Conservation (phyloP, 1,284 basidiomycete genomes). For the Fomes fomentarius region DNA sequence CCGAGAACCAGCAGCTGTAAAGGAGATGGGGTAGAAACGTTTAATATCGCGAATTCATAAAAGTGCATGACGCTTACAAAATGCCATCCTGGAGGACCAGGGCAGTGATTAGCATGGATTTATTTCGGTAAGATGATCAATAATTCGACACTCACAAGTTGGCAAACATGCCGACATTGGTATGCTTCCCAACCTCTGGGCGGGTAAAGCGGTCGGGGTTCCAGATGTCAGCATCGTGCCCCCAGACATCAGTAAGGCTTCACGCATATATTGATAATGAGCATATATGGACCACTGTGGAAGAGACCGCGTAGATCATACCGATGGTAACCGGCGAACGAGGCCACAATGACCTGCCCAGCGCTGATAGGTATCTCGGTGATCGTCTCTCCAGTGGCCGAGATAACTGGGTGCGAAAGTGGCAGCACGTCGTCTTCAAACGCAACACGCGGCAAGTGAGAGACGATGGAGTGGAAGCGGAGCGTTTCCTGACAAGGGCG, state of each 20-base stretch:
- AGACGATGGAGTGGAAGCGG: conserved; percentile 40
- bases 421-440: conserved; percentile 43
- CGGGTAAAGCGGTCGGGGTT: conserved; percentile 53
- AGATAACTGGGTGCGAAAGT: conserved; percentile 39
- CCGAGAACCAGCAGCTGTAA: conserved; percentile 30
- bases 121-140: too few relatives aligned
- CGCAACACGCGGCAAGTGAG: conserved; percentile 35
- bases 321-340: conserved; percentile 37
- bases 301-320: conserved; percentile 19
- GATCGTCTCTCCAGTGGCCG: conserved; percentile 35
- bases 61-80: conserved; percentile 13
- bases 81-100: conserved; percentile 8
- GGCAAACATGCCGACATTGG: conserved; percentile 48
- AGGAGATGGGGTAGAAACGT: neutral
- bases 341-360: conserved; percentile 39
- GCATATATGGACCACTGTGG: neutral
- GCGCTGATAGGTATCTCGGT: conserved; percentile 39
- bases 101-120: neutral
- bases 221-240: conserved; percentile 51
- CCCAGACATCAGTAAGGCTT: conserved; percentile 45
- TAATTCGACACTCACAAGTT: conserved; percentile 60
- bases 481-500: conserved; percentile 37
- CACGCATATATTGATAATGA: neutral
- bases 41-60: neutral
- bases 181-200: conserved; percentile 38